phyloP scores from a whole-genome alignment of 257 asterid genomes.

The Euphrasia confusa region DNA sequence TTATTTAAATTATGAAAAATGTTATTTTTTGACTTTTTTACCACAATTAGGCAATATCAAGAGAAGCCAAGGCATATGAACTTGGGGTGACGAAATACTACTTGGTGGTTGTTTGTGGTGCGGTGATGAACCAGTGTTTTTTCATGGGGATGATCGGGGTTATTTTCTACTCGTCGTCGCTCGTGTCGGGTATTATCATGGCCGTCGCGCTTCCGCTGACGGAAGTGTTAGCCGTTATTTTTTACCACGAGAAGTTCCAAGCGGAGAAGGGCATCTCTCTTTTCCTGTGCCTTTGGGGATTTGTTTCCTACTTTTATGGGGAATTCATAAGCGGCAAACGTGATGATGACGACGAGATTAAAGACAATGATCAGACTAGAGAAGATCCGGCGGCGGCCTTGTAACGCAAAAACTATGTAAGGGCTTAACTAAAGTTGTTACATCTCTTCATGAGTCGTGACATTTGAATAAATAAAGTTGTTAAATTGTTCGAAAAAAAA shows the following conservation, averaged over 20 bases:
- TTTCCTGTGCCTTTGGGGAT: conserved; percentile 46
- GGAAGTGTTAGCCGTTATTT: conserved; percentile 31
- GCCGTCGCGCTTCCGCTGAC: conserved; percentile 30
- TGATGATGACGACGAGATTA: background rate
- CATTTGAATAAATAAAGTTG: too few relatives aligned
- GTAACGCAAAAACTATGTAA: too few relatives aligned
- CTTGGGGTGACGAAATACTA: conserved; percentile 49
- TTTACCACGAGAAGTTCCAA: conserved; percentile 39
- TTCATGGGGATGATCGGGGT: conserved; percentile 43
- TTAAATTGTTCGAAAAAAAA: too few relatives aligned
- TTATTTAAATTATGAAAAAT: too few relatives aligned
- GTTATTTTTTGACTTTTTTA: background rate
- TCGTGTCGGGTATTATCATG: conserved; percentile 33
- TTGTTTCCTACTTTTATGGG: conserved; percentile 37
- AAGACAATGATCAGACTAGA: too few relatives aligned
- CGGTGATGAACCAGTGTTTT: conserved; percentile 35
- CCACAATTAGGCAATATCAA: conserved; percentile 37
- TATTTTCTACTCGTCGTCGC: conserved; percentile 41
- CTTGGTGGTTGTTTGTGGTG: conserved; percentile 28
- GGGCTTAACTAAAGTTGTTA: too few relatives aligned
- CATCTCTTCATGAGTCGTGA: too few relatives aligned
- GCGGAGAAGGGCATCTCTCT: conserved; percentile 39
- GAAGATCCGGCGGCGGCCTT: too few relatives aligned
- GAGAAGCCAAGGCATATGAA: conserved; percentile 35
- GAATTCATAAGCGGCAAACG: conserved; percentile 19